Percentiles rank a stretch among this genome's conserved stretches.
Conservation (phyloP, 1,139 yeast genomes). For the Pneumocystis wakefieldiae region DNA sequence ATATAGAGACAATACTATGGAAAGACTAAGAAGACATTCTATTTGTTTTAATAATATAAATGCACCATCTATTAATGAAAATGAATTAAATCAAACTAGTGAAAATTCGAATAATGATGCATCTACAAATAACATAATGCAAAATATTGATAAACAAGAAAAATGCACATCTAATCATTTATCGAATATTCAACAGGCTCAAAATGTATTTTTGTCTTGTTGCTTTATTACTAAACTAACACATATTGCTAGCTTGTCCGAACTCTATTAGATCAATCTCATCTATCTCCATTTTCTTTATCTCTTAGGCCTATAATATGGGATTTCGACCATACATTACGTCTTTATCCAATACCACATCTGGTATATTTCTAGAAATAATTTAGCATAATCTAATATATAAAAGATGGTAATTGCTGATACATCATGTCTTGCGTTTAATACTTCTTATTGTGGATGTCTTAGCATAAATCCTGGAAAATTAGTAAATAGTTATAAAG, state of each 20-base stretch:
- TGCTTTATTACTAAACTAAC: conserved; percentile 58
- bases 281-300: conserved; percentile 60
- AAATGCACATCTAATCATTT: not conserved
- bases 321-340: conserved; percentile 52
- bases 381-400: not conserved
- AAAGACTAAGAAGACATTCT: conserved; percentile 55
- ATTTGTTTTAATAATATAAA: conserved; percentile 21
- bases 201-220: conserved; percentile 42
- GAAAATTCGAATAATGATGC: conserved; percentile 14
- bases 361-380: conserved; percentile 1
- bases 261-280: conserved; percentile 63
- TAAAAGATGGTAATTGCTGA: conserved; percentile 10
- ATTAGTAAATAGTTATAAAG: conserved; percentile 7
- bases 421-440: conserved; percentile 9
- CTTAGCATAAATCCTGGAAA: conserved; percentile 9
- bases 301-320: conserved; percentile 50
- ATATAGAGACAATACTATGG: conserved; percentile 56
- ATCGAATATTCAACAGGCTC: conserved; percentile 3
- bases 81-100: conserved; percentile 1
- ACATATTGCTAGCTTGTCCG: conserved; percentile 7
- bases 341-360: conserved; percentile 26
- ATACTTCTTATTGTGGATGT: conserved; percentile 11
- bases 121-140: not conserved
- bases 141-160: conserved; percentile 3
- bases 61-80: not conserved